Evolutionary conservation across 202 grass and related monocot species (phyloP), one percentile per base, ranked within the genome.

Genomic region (Bolboschoenoplectus hybrid): DNA sequence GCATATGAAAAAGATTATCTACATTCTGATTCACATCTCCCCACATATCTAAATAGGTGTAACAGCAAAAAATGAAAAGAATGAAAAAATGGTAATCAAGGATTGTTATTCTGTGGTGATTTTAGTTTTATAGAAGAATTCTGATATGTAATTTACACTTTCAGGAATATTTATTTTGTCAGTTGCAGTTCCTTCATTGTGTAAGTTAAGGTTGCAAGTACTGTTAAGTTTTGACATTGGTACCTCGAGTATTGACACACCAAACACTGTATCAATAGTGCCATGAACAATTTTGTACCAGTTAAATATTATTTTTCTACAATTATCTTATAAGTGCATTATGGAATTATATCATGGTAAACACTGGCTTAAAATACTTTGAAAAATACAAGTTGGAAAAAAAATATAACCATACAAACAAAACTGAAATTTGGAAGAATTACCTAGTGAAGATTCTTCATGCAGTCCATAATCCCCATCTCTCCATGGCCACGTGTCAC

Each of bases 1-100:
- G 86, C 55, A 94, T 86, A 88, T 77, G 85, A 81, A 88, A 94
- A 65, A 85, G 71, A 88, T 88, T 84, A 88, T 83, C 88, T 78
- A 82, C 79, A 81, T 75, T 84, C 53, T 83, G 50, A 85, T 80
- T 87, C 81, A 85, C 49, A 65, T 92, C 91, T 55, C 88, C 80
- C 66, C 86, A 91, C 84, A 71, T 83, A 91, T 90, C 85, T 39
- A 88, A 85, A 86, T 77, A 58, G 74, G 41, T 58, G 35, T 41
- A 41, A 32, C 19, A 76, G 45, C 1, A 68, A 69, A 67, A 83
- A 83, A n/a, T 36, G 35, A 38, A 19, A 17, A 67, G 32, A 56
- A 70, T 36, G 14, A 47, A 51, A 67, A 26, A 83, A 19, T 17
- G 3, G 8, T 67, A 70, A 83, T 41, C 32, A 82, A 46, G 10